Conservation (phyloP, 2,329 filamentous ascomycete genomes). For the Coniochaeta sp. region DNA sequence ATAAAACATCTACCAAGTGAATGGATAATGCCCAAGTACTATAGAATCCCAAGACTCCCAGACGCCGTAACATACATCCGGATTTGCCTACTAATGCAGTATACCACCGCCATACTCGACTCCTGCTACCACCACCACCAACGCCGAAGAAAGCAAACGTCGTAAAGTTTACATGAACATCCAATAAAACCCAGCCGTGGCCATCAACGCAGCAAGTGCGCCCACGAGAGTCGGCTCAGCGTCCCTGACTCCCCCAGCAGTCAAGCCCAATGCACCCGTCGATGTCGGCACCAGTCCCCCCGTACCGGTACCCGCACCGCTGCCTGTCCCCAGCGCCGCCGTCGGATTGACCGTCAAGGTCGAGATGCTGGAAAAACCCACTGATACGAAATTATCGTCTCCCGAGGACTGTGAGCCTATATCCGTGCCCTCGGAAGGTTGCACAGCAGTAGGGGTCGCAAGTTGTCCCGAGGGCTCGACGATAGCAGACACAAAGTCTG, state of each 20-base stretch:
- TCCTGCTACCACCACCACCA: too few relatives aligned
- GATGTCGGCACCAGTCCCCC: not conserved
- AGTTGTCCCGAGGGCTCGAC: not conserved
- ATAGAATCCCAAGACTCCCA: too few relatives aligned
- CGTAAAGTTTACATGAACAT: not conserved
- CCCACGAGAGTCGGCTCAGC: not conserved
- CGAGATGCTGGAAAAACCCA: not conserved
- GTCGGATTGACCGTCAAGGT: not conserved
- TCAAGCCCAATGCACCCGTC: not conserved
- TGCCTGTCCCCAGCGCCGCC: not conserved
- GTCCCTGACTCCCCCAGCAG: not conserved
- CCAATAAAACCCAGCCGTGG: not conserved
- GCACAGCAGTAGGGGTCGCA: not conserved
- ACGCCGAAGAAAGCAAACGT: not conserved
- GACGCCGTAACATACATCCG: too few relatives aligned
- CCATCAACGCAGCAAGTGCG: not conserved
- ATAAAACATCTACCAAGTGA: too few relatives aligned
- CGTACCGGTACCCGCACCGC: not conserved
- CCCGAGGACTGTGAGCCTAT: not conserved
- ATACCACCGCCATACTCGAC: too few relatives aligned
- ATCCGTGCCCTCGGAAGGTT: not conserved
- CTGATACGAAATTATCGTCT: not conserved
- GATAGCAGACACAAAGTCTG: not conserved
- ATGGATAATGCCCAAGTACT: too few relatives aligned
- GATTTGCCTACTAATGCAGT: too few relatives aligned